These are phyloP conservation scores for Fusarium kyushuense DNA, from an alignment of 2,329 filamentous ascomycete genomes.

Conservation along the genomic window DNA sequence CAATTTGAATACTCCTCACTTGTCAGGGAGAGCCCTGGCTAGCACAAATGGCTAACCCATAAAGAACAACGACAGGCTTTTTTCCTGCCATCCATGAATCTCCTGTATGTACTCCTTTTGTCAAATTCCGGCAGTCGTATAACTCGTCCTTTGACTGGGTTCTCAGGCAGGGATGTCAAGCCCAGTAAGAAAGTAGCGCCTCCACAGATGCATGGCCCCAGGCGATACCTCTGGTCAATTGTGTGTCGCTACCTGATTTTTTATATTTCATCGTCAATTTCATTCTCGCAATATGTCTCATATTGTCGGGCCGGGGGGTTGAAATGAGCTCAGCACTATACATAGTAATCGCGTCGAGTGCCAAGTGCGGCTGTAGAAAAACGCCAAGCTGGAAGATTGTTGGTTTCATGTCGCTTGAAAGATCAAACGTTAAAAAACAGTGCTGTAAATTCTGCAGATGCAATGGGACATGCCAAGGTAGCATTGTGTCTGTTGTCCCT, in stretches of 20 bases:
- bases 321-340: neutral
- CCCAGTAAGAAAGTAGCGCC: slow-evolving; percentile 48
- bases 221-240: slow-evolving; percentile 29
- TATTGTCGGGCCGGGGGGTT: slow-evolving; percentile 21
- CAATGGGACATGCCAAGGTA: slow-evolving; percentile 23
- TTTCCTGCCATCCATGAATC: slow-evolving; percentile 16
- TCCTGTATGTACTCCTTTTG: slow-evolving; percentile 29
- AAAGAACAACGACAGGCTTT: slow-evolving; percentile 20
- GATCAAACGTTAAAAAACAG: slow-evolving; percentile 21
- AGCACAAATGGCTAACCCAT: slow-evolving; percentile 29
- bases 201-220: slow-evolving; percentile 36
- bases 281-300: slow-evolving; percentile 27
- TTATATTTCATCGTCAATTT: slow-evolving; percentile 32
- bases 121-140: slow-evolving; percentile 33
- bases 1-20: slow-evolving; percentile 24
- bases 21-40: slow-evolving; percentile 23
- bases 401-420: slow-evolving; percentile 6
- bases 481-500: slow-evolving; percentile 28
- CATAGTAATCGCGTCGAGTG: neutral
- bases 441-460: slow-evolving; percentile 17
- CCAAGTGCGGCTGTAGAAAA: neutral
- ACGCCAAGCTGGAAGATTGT: slow-evolving; percentile 5
- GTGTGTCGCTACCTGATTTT: slow-evolving; percentile 26
- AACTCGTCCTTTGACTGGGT: slow-evolving; percentile 31
- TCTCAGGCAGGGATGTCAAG: slow-evolving; percentile 41